A percentile compares a stretch with the other conserved stretches of the same genome.
Conservation (phyloP, 2,329 filamentous ascomycete species). For the Neurospora crassa region DNA sequence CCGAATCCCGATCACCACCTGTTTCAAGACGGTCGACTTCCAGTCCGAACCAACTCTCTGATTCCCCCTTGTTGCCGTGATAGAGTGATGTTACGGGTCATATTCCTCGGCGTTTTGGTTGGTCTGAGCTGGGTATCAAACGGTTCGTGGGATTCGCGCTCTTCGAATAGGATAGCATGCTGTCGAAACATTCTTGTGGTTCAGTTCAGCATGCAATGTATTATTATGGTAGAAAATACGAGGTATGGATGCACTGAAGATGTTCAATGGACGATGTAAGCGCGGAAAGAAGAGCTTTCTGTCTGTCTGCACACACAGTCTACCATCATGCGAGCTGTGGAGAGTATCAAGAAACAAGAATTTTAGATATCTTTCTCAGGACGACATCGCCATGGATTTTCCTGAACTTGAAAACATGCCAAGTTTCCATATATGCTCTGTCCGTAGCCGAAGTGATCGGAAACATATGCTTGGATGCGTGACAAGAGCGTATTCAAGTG, state of each 20-base stretch:
- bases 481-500: too few species aligned
- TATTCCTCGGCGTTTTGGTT: neutral
- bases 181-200: neutral
- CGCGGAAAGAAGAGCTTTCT: neutral
- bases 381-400: neutral
- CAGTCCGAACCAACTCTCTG: neutral
- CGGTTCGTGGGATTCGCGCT: neutral
- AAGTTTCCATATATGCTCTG: neutral
- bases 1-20: neutral
- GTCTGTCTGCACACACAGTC: neutral
- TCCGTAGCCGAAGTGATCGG: too few species aligned
- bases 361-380: neutral
- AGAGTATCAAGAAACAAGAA: neutral
- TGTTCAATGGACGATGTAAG: neutral
- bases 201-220: neutral
- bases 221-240: neutral
- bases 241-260: neutral
- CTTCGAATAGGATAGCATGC: neutral
- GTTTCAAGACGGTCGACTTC: neutral
- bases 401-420: neutral
- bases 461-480: too few species aligned
- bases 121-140: neutral
- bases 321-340: neutral
- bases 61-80: neutral
- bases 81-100: neutral